Percentiles rank a stretch among this genome's conserved stretches.
phyloP scores from a whole-genome alignment of 495 filamentous ascomycete genomes.

The Aspergillus hancockii region DNA sequence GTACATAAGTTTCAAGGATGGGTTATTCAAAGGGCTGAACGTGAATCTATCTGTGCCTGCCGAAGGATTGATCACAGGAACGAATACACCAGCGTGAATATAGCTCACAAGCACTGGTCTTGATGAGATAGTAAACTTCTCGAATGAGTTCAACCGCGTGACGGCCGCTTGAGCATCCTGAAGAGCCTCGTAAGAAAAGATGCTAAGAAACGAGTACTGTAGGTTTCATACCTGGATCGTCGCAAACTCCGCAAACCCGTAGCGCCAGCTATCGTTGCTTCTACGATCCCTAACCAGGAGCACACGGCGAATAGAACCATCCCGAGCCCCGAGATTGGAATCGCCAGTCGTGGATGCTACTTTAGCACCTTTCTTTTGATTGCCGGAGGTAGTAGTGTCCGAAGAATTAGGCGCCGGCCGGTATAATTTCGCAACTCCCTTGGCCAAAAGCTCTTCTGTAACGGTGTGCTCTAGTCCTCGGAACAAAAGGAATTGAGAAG shows the following conservation, averaged over 20 bases:
- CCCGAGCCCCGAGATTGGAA: constrained; percentile 71
- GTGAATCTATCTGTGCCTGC: constrained; percentile 61
- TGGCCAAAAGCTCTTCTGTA: constrained; percentile 75
- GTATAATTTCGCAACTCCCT: constrained; percentile 78
- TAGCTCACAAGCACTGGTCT: constrained; percentile 73
- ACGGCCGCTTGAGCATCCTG: constrained; percentile 80
- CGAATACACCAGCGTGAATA: constrained; percentile 86
- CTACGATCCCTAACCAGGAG: constrained; percentile 75
- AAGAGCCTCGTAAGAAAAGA: constrained; percentile 20
- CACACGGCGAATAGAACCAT: constrained; percentile 74
- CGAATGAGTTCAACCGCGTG: constrained; percentile 68
- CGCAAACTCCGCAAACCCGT: constrained; percentile 89
- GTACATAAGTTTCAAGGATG: constrained; percentile 70
- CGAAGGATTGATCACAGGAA: constrained; percentile 64
- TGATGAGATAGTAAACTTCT: constrained; percentile 85
- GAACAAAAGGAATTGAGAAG: constrained; percentile 81
- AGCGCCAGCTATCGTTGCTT: constrained; percentile 78
- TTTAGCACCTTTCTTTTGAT: constrained; percentile 59
- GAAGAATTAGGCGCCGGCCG: constrained; percentile 39
- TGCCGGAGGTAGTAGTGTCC: constrained; percentile 21
- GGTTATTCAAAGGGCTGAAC: constrained; percentile 72
- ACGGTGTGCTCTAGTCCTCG: constrained; percentile 73
- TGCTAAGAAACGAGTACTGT: background rate
- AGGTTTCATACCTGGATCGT: constrained; percentile 48
- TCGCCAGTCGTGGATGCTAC: constrained; percentile 75